phyloP scores from a whole-genome alignment of 345 rosid species.

The Salix brachista region DNA sequence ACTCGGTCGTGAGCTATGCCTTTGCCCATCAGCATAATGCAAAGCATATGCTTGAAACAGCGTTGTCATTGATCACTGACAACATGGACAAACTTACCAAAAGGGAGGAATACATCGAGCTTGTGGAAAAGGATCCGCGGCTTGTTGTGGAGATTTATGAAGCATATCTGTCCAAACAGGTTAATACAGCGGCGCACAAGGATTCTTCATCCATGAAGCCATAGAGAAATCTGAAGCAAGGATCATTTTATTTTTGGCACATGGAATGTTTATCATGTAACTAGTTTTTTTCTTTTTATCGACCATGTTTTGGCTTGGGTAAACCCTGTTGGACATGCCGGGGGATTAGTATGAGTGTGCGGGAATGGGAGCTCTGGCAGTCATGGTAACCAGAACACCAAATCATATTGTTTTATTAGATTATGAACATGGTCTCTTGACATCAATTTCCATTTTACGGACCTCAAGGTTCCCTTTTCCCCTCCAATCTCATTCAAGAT shows the following conservation, averaged over 20 bases:
- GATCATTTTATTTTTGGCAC: not conserved
- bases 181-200: slow-evolving; percentile 61
- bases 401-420: not conserved
- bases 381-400: not conserved
- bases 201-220: slow-evolving; percentile 27
- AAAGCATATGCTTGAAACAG: slow-evolving; percentile 54
- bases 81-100: slow-evolving; percentile 78
- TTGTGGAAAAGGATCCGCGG: slow-evolving; percentile 69
- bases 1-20: slow-evolving; percentile 63
- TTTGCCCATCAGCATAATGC: slow-evolving; percentile 88
- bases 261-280: not conserved
- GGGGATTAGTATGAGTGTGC: not conserved
- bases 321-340: not conserved
- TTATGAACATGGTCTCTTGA: not conserved
- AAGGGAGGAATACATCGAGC: slow-evolving; percentile 64
- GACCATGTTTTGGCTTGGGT: not conserved
- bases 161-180: slow-evolving; percentile 64
- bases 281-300: not conserved
- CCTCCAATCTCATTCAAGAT: no score
- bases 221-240: not conserved
- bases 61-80: slow-evolving; percentile 58
- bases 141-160: slow-evolving; percentile 77
- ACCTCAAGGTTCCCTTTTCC: no score
- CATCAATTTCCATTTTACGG: not conserved
- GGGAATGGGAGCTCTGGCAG: not conserved